phyloP scores from a whole-genome alignment of 2,329 filamentous ascomycete genomes.

The Botryosphaeria dothidea region DNA sequence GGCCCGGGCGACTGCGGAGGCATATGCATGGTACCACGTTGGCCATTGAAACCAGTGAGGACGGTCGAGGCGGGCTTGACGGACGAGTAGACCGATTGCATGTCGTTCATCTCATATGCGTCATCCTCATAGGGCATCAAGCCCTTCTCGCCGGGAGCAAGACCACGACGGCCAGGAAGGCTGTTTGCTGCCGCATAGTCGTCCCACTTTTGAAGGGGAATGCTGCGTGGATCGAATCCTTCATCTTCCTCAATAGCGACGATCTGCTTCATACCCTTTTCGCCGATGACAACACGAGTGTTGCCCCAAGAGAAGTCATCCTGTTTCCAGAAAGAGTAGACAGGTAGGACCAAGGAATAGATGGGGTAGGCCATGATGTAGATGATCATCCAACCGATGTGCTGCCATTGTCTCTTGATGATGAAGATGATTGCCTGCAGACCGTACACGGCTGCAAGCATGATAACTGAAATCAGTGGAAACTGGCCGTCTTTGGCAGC shows the following conservation, averaged over 20 bases:
- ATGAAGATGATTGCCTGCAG: conserved; percentile 96
- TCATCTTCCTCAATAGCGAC: conserved; percentile 80
- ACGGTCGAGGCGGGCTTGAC: conserved; percentile 84
- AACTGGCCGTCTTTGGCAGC: conserved; percentile 71
- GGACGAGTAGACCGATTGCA: conserved; percentile 93
- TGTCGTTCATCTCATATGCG: conserved; percentile 95
- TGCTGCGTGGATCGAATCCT: conserved; percentile 85
- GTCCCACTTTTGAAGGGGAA: conserved; percentile 95
- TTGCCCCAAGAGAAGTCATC: conserved; percentile 99
- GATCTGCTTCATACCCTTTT: conserved; percentile 88
- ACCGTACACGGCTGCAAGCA: conserved; percentile 90
- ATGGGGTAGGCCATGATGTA: conserved; percentile 95
- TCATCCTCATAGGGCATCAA: conserved; percentile 67
- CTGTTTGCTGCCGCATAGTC: conserved; percentile 88
- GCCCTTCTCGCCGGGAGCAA: conserved; percentile 62
- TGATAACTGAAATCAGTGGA: conserved; percentile 82
- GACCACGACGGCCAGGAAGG: conserved; percentile 85
- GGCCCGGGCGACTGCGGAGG: conserved; percentile 79
- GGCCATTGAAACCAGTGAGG: conserved; percentile 73
- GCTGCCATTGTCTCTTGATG: conserved; percentile 95
- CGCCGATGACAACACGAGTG: conserved; percentile 93
- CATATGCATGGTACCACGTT: conserved; percentile 64
- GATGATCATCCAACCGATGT: conserved; percentile 99
- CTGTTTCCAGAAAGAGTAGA: conserved; percentile 99
- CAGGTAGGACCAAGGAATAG: conserved; percentile 84